Evolutionary conservation across 345 rosid species (phyloP).

Genomic region (Corchorus olitorius): DNA sequence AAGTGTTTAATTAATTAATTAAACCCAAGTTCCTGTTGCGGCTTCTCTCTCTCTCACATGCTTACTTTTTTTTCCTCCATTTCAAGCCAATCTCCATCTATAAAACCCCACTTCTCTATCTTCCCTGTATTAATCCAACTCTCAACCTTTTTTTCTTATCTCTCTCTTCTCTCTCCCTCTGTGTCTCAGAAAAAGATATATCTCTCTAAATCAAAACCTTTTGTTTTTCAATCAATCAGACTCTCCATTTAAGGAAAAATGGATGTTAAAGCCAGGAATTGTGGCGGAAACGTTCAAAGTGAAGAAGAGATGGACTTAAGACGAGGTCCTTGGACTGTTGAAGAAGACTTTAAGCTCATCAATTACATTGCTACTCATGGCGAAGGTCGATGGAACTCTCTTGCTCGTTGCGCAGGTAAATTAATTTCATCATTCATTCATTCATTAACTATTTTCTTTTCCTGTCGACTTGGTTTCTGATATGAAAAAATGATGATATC

Average conservation of each 20-base stretch:
- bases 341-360: slow-evolving; percentile 85
- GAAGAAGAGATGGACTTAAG: slow-evolving; percentile 67
- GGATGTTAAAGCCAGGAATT: slow-evolving; percentile 49
- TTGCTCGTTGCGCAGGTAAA: slow-evolving; percentile 82
- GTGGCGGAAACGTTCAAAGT: slow-evolving; percentile 30
- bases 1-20: slow-evolving; percentile 23
- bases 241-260: slow-evolving; percentile 37
- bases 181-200: slow-evolving; percentile 28
- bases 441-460: neutral
- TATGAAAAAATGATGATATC: too few relatives aligned
- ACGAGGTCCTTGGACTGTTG: slow-evolving; percentile 92
- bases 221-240: slow-evolving; percentile 34
- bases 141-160: slow-evolving; percentile 34
- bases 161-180: slow-evolving; percentile 31
- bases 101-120: slow-evolving; percentile 46
- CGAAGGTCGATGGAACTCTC: slow-evolving; percentile 95
- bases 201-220: slow-evolving; percentile 19
- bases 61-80: slow-evolving; percentile 14
- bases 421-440: too few relatives aligned
- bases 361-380: slow-evolving; percentile 81
- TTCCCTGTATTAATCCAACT: slow-evolving; percentile 44
- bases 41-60: slow-evolving; percentile 36
- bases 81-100: slow-evolving; percentile 38
- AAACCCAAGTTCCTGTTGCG: slow-evolving; percentile 37
- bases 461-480: too few relatives aligned